These are phyloP conservation scores for Adansonia rubrostipa DNA, from an alignment of 441 rosid genomes.

Conservation along the genomic window DNA sequence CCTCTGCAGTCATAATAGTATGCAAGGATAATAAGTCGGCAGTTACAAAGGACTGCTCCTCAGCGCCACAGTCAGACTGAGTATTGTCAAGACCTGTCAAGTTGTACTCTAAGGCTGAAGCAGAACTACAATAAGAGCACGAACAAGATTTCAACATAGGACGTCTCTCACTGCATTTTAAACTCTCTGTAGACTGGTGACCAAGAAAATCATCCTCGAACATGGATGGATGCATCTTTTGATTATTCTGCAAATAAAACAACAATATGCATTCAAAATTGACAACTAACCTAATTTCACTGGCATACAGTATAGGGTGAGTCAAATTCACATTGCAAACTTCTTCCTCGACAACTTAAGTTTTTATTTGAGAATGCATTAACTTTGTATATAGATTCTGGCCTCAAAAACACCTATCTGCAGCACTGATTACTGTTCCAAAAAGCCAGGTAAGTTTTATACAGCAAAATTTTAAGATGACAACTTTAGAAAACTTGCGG, in stretches of 20 bases:
- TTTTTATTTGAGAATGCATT: constrained; percentile 14
- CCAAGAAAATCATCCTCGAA: constrained; percentile 34
- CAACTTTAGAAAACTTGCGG: not conserved
- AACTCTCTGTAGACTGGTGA: constrained; percentile 39
- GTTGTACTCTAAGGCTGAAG: constrained; percentile 36
- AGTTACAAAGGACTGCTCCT: constrained; percentile 30
- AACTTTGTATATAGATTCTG: not conserved
- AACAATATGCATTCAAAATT: constrained; percentile 10
- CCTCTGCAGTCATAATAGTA: constrained; percentile 16
- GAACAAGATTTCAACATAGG: constrained; percentile 32
- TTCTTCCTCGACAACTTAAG: not conserved
- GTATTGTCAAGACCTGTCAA: constrained; percentile 22
- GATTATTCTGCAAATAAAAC: constrained; percentile 47
- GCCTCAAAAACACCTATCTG: not conserved
- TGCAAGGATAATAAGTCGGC: constrained; percentile 27
- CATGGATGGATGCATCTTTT: constrained; percentile 50
- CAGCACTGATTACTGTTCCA: not conserved
- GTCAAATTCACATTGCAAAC: constrained; percentile 12
- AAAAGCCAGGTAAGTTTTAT: not conserved
- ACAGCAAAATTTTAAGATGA: not conserved
- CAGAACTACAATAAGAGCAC: constrained; percentile 43
- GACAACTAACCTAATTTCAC: constrained; percentile 19
- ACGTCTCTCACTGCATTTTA: constrained; percentile 42
- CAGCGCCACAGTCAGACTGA: constrained; percentile 24
- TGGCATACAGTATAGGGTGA: not conserved